Conservation (phyloP, 441 rosid species). For the Flueggea neowawraea region DNA sequence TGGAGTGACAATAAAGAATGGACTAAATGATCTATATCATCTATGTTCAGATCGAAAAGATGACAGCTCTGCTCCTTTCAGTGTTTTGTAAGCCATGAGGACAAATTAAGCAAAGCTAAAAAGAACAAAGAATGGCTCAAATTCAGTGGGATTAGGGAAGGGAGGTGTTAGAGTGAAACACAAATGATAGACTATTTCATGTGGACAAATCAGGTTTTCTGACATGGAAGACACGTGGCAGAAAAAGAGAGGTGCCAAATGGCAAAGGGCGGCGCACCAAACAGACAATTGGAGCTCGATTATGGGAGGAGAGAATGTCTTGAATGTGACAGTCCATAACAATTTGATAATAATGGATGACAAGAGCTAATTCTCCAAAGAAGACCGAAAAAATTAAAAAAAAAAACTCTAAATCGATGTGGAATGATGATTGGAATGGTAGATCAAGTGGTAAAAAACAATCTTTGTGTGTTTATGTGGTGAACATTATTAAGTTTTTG, state of each 20-base stretch:
- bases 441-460: too few relatives aligned
- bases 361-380: too few relatives aligned
- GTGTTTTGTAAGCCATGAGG: too few relatives aligned
- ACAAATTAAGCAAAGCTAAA: constrained; percentile 7
- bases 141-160: constrained; percentile 17
- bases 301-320: constrained; percentile 28
- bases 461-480: too few relatives aligned
- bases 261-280: constrained; percentile 81
- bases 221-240: constrained; percentile 45
- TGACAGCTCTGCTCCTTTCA: not conserved
- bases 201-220: too few relatives aligned
- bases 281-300: constrained; percentile 49
- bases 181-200: constrained; percentile 43
- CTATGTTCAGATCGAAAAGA: not conserved
- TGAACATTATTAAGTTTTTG: too few relatives aligned
- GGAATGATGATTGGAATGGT: too few relatives aligned
- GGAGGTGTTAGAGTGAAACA: constrained; percentile 10
- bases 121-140: constrained; percentile 20
- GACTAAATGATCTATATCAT: too few relatives aligned
- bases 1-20: not conserved
- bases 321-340: not conserved
- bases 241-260: constrained; percentile 18
- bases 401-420: too few relatives aligned
- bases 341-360: not conserved
- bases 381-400: too few relatives aligned